Percentiles rank a stretch among this genome's conserved stretches.
Evolutionary conservation across 148 eudicot genomes (phyloP).

Genomic region (Chenopodium suecicum): DNA sequence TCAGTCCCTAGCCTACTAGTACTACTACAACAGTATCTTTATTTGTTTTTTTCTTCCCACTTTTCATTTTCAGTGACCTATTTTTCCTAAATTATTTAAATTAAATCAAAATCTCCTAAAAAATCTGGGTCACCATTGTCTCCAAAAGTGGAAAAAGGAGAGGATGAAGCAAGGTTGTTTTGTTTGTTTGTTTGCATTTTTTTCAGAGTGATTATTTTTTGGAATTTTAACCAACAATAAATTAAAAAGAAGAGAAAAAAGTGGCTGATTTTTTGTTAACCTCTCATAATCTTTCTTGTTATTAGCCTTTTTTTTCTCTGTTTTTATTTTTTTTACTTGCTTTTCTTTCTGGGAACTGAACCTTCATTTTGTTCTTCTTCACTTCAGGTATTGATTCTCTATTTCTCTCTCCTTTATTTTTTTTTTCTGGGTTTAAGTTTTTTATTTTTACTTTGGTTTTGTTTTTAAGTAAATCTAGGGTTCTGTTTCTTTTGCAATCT

Average conservation of each 20-base stretch:
- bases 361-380: conserved; percentile 11
- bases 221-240: background rate
- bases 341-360: conserved; percentile 13
- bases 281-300: too few relatives aligned
- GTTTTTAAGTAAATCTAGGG: background rate
- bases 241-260: background rate
- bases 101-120: background rate
- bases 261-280: conserved; percentile 3
- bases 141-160: conserved; percentile 5
- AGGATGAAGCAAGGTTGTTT: conserved; percentile 10
- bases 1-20: background rate
- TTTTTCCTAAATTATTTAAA: background rate
- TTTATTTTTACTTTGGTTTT: background rate
- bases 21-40: background rate
- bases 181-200: conserved; percentile 6
- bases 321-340: background rate
- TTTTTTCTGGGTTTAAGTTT: background rate
- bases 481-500: conserved; percentile 1
- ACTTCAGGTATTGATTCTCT: conserved; percentile 23
- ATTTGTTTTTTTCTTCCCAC: background rate
- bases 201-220: background rate
- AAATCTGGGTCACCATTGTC: conserved; percentile 17
- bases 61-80: background rate
- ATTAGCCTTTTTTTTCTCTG: background rate
- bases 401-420: background rate